Evolutionary conservation across 2,329 filamentous ascomycete genomes (phyloP), one percentile per base, ranked within the genome.

Genomic region (Leptosphaerulina australis): DNA sequence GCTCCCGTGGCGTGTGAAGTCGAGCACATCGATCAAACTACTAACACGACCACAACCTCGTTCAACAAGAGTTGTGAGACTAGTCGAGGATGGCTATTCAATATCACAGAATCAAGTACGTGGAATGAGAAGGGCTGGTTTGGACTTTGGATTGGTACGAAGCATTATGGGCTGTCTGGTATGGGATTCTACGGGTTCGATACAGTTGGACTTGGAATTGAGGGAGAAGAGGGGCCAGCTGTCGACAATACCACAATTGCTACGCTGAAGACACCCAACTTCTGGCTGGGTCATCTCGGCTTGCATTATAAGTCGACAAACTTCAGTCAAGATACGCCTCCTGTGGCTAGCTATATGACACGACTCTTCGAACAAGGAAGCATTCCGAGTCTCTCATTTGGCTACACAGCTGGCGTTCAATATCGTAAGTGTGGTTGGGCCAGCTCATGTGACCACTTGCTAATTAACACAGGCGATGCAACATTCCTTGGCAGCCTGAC

Each of bases 311-410:
- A 79, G 55, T 71, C 77, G 0, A 78, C 77, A 14, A 81, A 81
- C 56, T 79, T 80, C 60, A 74, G 64, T 67, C 81, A 49, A 75
- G 81, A 67, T 72, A 81, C 59, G 75, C 81, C 62, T 72, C 82
- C 49, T 64, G 86, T 63, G 73, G 81, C 58, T 71, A 85, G 64
- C 73, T 87, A 73, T 56, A 74, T 79, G 66, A 71, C 70, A 1
- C 56, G 62, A 41, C 81, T 88, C 33, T 81, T 85, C 63, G 71
- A 79, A 9, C 62, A 69, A 35, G 81, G 81, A 7, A 75, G 74
- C 49, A 88, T 91, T 37, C 85, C 87, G 1, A 90, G 88, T 67
- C 79, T 89, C 55, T 88, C 86, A 31, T 91, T 88, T 66, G 87
- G 86, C 41, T 91, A 86, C 68, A 91, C 88, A 3, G 88, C 88